Percentiles rank a stretch among this genome's conserved stretches.
Evolutionary conservation across 371 early-diverging fungal genomes (phyloP).

Genomic region (Mucor racemosus): DNA sequence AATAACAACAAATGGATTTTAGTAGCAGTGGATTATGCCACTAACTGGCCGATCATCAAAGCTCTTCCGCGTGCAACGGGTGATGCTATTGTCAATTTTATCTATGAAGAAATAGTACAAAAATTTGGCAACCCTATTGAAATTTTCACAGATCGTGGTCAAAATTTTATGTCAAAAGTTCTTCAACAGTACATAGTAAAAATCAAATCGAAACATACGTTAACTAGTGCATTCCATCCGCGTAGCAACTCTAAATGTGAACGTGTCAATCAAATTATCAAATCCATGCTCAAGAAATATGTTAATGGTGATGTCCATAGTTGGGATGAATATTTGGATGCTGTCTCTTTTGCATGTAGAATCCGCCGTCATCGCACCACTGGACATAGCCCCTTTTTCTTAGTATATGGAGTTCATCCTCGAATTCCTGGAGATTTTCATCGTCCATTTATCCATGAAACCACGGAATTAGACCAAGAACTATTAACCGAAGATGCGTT

Average conservation of each 20-base stretch:
- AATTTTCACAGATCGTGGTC: slow-evolving; percentile 31
- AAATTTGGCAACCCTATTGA: slow-evolving; percentile 37
- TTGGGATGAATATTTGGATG: slow-evolving; percentile 13
- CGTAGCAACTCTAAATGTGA: slow-evolving; percentile 30
- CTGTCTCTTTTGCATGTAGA: slow-evolving; percentile 17
- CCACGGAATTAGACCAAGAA: slow-evolving; percentile 1
- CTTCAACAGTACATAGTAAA: background rate
- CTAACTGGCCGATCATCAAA: slow-evolving; percentile 41
- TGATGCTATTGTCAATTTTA: too few species aligned
- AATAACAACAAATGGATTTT: slow-evolving; percentile 25
- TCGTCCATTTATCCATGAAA: slow-evolving; percentile 10
- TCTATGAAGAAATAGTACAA: too few species aligned
- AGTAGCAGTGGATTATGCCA: slow-evolving; percentile 46
- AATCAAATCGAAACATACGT: background rate
- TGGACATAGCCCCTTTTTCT: slow-evolving; percentile 17
- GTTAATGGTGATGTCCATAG: slow-evolving; percentile 4
- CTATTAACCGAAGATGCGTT: background rate
- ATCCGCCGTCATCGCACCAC: slow-evolving; percentile 16
- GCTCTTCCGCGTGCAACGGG: slow-evolving; percentile 25
- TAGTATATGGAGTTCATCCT: slow-evolving; percentile 26
- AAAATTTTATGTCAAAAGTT: slow-evolving; percentile 21
- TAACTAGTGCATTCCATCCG: slow-evolving; percentile 9
- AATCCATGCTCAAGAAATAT: slow-evolving; percentile 11
- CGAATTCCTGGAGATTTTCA: slow-evolving; percentile 16
- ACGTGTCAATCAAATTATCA: slow-evolving; percentile 25